phyloP scores from a whole-genome alignment of 2,329 filamentous ascomycete species.

The Colletotrichum sansevieriae region DNA sequence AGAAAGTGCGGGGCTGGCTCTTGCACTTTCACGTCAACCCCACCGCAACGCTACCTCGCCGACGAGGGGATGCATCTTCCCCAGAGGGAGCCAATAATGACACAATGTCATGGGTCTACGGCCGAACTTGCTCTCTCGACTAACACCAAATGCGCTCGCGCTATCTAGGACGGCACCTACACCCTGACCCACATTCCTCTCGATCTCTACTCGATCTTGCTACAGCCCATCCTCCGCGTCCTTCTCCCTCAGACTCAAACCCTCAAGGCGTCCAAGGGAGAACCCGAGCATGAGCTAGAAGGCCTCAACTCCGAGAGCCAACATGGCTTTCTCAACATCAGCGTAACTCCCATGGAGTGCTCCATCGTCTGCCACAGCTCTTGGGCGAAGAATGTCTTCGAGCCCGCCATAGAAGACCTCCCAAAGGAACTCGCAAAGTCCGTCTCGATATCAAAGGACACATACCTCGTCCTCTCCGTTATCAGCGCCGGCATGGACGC shows the following conservation, averaged over 20 bases:
- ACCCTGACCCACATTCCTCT: constrained; percentile 92
- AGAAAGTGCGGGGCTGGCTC: constrained; percentile 32
- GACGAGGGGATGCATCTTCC: constrained; percentile 14
- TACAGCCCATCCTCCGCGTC: constrained; percentile 89
- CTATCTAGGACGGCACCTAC: constrained; percentile 81
- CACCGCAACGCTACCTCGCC: constrained; percentile 16
- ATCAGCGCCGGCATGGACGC: constrained; percentile 92
- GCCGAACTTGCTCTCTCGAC: constrained; percentile 15
- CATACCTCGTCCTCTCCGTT: constrained; percentile 90
- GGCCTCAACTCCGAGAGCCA: constrained; percentile 65
- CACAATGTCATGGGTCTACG: neutral
- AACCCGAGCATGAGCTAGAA: constrained; percentile 55
- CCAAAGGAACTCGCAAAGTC: constrained; percentile 63
- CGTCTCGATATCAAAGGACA: constrained; percentile 83
- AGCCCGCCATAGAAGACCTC: constrained; percentile 73
- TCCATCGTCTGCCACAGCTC: constrained; percentile 88
- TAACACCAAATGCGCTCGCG: constrained; percentile 22
- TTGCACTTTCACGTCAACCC: neutral
- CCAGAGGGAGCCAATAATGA: constrained; percentile 4
- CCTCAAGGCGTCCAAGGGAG: constrained; percentile 52
- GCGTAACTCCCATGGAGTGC: constrained; percentile 91
- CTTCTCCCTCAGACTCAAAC: constrained; percentile 75
- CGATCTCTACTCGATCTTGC: constrained; percentile 79
- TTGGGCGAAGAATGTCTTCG: constrained; percentile 81
- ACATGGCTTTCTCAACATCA: constrained; percentile 92